phyloP scores from a whole-genome alignment of 2,329 filamentous ascomycete species.

The Xenosphaeropsis pyriputrescens region DNA sequence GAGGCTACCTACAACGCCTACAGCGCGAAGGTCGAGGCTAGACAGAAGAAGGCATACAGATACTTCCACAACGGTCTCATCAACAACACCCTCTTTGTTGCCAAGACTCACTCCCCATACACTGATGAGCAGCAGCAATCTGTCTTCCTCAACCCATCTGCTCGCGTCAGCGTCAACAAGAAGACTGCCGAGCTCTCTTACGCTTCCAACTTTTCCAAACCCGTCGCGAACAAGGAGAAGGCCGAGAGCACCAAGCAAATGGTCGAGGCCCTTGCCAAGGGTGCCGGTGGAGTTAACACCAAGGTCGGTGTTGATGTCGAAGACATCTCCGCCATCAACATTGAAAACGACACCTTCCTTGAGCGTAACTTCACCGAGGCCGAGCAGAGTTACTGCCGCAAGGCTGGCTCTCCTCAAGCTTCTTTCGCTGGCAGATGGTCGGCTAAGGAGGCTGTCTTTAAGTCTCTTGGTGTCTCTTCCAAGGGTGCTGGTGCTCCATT shows the following conservation, averaged over 20 bases:
- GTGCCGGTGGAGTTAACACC: constrained; percentile 45
- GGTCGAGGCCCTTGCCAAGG: constrained; percentile 62
- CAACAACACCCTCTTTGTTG: constrained; percentile 95
- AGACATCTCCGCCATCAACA: constrained; percentile 73
- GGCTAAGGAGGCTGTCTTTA: constrained; percentile 98
- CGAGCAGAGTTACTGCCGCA: constrained; percentile 78
- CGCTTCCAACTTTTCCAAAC: constrained; percentile 48
- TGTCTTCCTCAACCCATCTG: constrained; percentile 88
- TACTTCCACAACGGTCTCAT: constrained; percentile 98
- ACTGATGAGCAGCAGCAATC: constrained; percentile 72
- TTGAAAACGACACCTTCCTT: constrained; percentile 86
- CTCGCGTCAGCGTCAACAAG: constrained; percentile 73
- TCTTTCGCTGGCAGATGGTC: constrained; percentile 94
- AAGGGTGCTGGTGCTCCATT: constrained; percentile 79
- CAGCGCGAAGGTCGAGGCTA: constrained; percentile 73
- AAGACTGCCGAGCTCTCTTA: constrained; percentile 71
- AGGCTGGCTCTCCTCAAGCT: constrained; percentile 65
- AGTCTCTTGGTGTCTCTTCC: constrained; percentile 77
- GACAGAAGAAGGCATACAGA: constrained; percentile 97
- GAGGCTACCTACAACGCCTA: constrained; percentile 70
- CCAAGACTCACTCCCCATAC: constrained; percentile 86
- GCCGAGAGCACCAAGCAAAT: constrained; percentile 41
- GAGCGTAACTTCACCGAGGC: constrained; percentile 82
- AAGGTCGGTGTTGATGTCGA: constrained; percentile 93
- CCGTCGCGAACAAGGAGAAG: constrained; percentile 45